Evolutionary conservation across 257 asterid genomes (phyloP).

Genomic region (Jacaranda copaia): DNA sequence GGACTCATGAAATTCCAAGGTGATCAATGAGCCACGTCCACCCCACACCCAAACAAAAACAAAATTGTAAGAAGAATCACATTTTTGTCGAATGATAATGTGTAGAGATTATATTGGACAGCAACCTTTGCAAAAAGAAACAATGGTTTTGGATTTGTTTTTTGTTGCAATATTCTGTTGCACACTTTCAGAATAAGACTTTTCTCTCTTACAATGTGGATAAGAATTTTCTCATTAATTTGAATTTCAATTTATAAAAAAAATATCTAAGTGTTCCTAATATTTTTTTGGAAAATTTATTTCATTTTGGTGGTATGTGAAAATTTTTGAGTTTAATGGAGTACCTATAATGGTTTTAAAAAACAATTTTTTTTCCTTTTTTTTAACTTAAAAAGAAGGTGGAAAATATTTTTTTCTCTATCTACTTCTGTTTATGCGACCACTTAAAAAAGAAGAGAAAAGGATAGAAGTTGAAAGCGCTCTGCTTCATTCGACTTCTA

Average conservation of each 20-base stretch:
- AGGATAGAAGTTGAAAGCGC: too few relatives aligned
- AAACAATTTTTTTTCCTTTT: too few relatives aligned
- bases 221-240: slow-evolving; percentile 5
- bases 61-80: not conserved
- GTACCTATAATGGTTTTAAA: too few relatives aligned
- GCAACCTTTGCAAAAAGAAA: slow-evolving; percentile 27
- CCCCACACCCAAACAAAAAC: not conserved
- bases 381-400: not conserved
- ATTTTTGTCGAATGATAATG: slow-evolving; percentile 3
- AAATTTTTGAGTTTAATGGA: not conserved
- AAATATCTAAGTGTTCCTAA: slow-evolving; percentile 35
- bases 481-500: too few relatives aligned
- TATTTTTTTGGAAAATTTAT: not conserved
- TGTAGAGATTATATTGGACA: slow-evolving; percentile 7
- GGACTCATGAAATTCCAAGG: slow-evolving; percentile 10
- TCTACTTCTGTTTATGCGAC: too few relatives aligned
- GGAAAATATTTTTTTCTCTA: not conserved
- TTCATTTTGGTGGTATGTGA: not conserved
- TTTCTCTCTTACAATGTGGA: not conserved
- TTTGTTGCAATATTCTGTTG: slow-evolving; percentile 1
- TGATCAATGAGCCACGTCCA: slow-evolving; percentile 24
- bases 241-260: not conserved
- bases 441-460: too few relatives aligned
- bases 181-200: not conserved
- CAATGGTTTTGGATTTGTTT: slow-evolving; percentile 36